A percentile compares a stretch with the other conserved stretches of the same genome.
These are phyloP conservation scores for Porpolomopsis calyptriformis DNA, from an alignment of 768 basidiomycete species.

Conservation along the genomic window DNA sequence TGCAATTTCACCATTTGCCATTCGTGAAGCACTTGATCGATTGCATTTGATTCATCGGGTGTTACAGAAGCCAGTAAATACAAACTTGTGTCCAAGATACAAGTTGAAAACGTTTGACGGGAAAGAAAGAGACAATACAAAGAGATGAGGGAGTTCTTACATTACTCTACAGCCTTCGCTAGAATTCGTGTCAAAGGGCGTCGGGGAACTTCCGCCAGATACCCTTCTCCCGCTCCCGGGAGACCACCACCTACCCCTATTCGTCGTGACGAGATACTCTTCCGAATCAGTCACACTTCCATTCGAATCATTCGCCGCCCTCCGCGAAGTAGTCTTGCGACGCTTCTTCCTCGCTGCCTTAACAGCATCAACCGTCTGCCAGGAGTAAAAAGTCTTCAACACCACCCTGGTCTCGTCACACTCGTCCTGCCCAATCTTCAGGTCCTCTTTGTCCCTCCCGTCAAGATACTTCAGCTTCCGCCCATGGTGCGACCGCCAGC, in stretches of 20 bases:
- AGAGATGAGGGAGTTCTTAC: slow-evolving; percentile 29
- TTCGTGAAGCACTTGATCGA: too few species aligned
- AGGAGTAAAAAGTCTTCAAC: slow-evolving; percentile 76
- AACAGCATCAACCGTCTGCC: slow-evolving; percentile 79
- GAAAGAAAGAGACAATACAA: slow-evolving; percentile 19
- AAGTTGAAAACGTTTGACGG: too few species aligned
- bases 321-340: slow-evolving; percentile 39
- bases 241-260: slow-evolving; percentile 41
- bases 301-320: slow-evolving; percentile 31
- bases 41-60: too few species aligned
- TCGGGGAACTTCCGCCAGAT: slow-evolving; percentile 42
- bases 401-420: slow-evolving; percentile 65
- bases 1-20: too few species aligned
- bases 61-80: too few species aligned
- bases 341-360: slow-evolving; percentile 55
- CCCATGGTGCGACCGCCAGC: slow-evolving; percentile 68
- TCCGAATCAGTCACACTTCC: slow-evolving; percentile 22
- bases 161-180: slow-evolving; percentile 61
- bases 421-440: slow-evolving; percentile 69
- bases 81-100: too few species aligned
- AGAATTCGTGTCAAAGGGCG: slow-evolving; percentile 31
- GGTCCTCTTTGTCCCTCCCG: slow-evolving; percentile 52
- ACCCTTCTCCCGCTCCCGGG: slow-evolving; percentile 34
- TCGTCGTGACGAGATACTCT: slow-evolving; percentile 23
- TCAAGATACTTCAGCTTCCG: slow-evolving; percentile 63